Base-by-base conservation (phyloP, 2,329 filamentous ascomycete genomes). In the Xylaria sp. region DNA sequence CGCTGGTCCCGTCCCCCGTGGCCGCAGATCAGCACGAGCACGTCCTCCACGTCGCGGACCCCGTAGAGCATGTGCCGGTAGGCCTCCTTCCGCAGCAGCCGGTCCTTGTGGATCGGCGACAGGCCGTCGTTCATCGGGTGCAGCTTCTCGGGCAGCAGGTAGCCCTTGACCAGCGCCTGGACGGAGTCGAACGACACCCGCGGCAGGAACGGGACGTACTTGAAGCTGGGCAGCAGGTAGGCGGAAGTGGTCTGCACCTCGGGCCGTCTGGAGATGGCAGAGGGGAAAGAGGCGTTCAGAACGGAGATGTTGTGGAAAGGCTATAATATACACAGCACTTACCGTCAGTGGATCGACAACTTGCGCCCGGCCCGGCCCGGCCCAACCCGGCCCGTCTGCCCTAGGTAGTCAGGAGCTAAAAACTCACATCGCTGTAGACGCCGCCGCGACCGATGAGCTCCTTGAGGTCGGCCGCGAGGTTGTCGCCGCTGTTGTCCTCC, bases 21-120 rank as follows among this genome's bases (percentile, higher is more conserved):
- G 0, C 92, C 91, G 68, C 94, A 99, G 40, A 97, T 88, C 18
- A 97, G 75, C 24, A 99, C 83, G n/a, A 90, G 65, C 4, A 92
- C 78, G 57, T 92, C 87, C 16, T 81, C 67, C 7, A 89, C 81
- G 53, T 85, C 81, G 9, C 81, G 74, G 4, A 90, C 86, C 1
- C 80, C 78, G 1, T 74, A 72, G 2, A 91, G 75, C 34, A 74
- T 75, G 50, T 56, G 75, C 66, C 66, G 83, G 65, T 74, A 85
- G 49, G 70, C 84, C 57, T 71, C 79, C 72, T 78, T 85, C 62
- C 75, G 76, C 41, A 68, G 73, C 46, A 78, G 69, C 1, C 77
- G 71, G 65, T 85, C 83, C 41, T 77, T 76, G 61, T 86, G 82
- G 39, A 83, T 76, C 0, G 80, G 80, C 6, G 85, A 79, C 13